phyloP scores from a whole-genome alignment of 352 stramenopile genomes.

The Phytophthora chlamydospora region DNA sequence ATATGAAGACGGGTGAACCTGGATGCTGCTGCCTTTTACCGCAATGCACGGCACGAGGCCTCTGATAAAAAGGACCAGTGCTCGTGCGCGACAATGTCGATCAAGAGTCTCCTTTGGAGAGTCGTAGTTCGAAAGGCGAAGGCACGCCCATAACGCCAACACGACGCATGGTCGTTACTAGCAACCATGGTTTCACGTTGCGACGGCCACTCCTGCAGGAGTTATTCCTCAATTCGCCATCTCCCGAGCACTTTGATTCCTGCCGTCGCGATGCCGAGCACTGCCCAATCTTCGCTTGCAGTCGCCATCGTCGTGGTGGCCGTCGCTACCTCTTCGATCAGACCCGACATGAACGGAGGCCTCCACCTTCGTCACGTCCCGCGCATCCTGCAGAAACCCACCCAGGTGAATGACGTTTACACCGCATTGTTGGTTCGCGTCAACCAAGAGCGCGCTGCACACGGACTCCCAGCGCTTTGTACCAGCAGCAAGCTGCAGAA shows the following conservation, averaged over 20 bases:
- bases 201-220: too few relatives aligned
- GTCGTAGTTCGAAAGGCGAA: too few relatives aligned
- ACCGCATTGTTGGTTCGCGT: conserved; percentile 38
- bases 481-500: conserved; percentile 31
- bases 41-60: too few relatives aligned
- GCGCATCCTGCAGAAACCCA: conserved; percentile 4
- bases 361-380: conserved; percentile 1
- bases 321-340: neutral
- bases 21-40: too few relatives aligned
- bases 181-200: too few relatives aligned
- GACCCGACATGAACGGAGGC: conserved; percentile 1
- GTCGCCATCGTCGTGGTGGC: conserved; percentile 12
- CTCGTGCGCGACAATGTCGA: too few relatives aligned
- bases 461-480: conserved; percentile 36
- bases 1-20: too few relatives aligned
- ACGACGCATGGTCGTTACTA: too few relatives aligned
- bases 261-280: conserved; percentile 3
- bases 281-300: conserved; percentile 13
- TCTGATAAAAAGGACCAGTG: too few relatives aligned
- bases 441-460: conserved; percentile 43
- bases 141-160: too few relatives aligned
- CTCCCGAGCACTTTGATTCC: neutral
- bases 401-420: conserved; percentile 16
- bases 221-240: conserved; percentile 12
- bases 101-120: too few relatives aligned